Base-by-base conservation (phyloP, 805 yeast genomes). In the Wickerhamomyces canadensis region DNA sequence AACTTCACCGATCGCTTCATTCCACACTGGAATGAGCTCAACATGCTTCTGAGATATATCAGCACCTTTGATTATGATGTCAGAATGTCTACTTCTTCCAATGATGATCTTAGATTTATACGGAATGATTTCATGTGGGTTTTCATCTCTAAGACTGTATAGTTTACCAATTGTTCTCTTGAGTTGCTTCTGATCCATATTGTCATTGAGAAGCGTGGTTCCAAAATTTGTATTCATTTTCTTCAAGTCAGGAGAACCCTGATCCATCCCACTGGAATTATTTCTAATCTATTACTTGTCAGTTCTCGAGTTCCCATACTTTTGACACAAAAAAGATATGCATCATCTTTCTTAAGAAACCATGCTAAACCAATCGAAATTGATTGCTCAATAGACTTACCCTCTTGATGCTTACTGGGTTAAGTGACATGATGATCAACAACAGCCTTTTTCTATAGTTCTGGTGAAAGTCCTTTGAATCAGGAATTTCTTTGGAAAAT, bases 21-120 rank as follows among this genome's bases (percentile, higher is more conserved):
- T 54, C 37, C 62, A 51, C 36, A 74, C 61, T 5, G 72, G 57
- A 3, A 69, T 56, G 9, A 82, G 54, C 37, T 69, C 70, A 47
- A 85, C 78, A 52, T 83, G 91, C 22, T 65, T 62, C 0, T 85
- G 76, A 0, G 88, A 81, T 8, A 81, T 76, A 48, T 82, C 88
- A 1, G 63, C 58, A 9, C 77, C 80, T n/a, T 48, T 41, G 4
- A 83, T 56, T 4, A 63, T 59, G 12, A 80, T 55, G 44, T 80
- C 84, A 54, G 84, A 78, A 10, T 72, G 61, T 34, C 78, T 66
- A 49, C 82, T 76, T 40, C 85, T 64, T 1, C 85, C 85, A 5
- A 75, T 57, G 0, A 58, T 44, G 1, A 62, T 51, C 4, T 57
- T 52, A 3, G 58, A 48, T 22, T 67, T 52, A 19, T 65, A 46